A percentile compares a stretch with the other conserved stretches of the same genome.
Conservation (phyloP, 2,329 filamentous ascomycete species). For the Elsinoe ampelina region DNA sequence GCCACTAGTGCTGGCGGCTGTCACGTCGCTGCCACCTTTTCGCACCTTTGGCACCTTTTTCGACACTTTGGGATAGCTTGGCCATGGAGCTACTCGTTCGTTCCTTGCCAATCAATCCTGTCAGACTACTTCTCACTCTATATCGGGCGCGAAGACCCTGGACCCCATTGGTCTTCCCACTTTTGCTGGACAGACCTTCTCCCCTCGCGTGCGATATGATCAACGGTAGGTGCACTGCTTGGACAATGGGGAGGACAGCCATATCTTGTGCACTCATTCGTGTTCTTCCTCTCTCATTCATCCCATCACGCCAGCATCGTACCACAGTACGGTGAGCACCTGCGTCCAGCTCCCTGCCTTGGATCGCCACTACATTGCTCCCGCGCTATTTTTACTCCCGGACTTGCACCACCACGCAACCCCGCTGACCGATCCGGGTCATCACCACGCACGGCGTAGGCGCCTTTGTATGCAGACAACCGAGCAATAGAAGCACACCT, state of each 20-base stretch:
- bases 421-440: background rate
- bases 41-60: background rate
- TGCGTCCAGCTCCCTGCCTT: constrained; percentile 1
- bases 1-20: constrained; percentile 8
- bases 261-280: background rate
- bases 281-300: background rate
- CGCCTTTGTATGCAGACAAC: background rate
- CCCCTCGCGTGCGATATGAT: constrained; percentile 4
- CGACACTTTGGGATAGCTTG: background rate
- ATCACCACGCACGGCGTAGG: constrained; percentile 9
- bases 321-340: background rate
- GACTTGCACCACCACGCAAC: background rate
- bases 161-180: constrained; percentile 1
- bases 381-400: constrained; percentile 3
- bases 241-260: background rate
- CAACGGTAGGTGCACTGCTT: constrained; percentile 2
- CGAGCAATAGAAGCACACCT: constrained; percentile 12
- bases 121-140: constrained; percentile 10
- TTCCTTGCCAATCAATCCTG: constrained; percentile 11
- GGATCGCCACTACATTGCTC: background rate
- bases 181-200: background rate
- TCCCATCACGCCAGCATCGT: background rate
- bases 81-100: constrained; percentile 7
- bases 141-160: constrained; percentile 10
- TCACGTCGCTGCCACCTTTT: constrained; percentile 1